Evolutionary conservation across 164 flowering plant species (phyloP).

Genomic region (Brasenia schreberi): DNA sequence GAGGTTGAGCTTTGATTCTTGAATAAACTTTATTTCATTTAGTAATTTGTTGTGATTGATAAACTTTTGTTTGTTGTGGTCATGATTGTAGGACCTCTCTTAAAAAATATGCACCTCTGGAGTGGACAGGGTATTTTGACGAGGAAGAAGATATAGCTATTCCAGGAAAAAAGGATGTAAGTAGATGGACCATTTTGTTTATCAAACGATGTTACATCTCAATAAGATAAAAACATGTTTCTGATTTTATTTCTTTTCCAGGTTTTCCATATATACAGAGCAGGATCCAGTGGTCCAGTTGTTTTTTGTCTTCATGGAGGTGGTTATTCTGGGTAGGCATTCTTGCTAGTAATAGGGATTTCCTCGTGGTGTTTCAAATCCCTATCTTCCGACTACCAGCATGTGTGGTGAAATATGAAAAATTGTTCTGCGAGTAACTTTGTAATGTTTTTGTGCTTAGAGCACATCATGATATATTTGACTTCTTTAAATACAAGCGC

Average conservation of each 20-base stretch:
- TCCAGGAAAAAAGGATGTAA: slow-evolving; percentile 44
- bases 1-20: background rate
- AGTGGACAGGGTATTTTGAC: slow-evolving; percentile 67
- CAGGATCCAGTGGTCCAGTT: slow-evolving; percentile 87
- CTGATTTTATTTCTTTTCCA: slow-evolving; percentile 14
- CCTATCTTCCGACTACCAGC: background rate
- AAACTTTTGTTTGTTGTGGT: background rate
- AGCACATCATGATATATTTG: too few relatives aligned
- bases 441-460: background rate
- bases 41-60: background rate
- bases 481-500: too few relatives aligned
- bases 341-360: background rate
- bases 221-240: background rate
- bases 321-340: slow-evolving; percentile 81
- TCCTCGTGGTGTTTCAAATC: background rate
- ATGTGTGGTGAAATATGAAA: too few relatives aligned
- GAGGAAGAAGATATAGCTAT: slow-evolving; percentile 50
- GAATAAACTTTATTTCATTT: background rate
- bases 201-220: background rate
- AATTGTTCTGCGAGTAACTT: background rate
- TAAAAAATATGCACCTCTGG: slow-evolving; percentile 46
- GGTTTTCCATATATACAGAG: slow-evolving; percentile 84
- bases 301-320: slow-evolving; percentile 95
- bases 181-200: slow-evolving; percentile 8
- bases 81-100: slow-evolving; percentile 29